Base-by-base conservation (phyloP, 1,284 basidiomycete genomes). In the Trichosporon faecale region DNA sequence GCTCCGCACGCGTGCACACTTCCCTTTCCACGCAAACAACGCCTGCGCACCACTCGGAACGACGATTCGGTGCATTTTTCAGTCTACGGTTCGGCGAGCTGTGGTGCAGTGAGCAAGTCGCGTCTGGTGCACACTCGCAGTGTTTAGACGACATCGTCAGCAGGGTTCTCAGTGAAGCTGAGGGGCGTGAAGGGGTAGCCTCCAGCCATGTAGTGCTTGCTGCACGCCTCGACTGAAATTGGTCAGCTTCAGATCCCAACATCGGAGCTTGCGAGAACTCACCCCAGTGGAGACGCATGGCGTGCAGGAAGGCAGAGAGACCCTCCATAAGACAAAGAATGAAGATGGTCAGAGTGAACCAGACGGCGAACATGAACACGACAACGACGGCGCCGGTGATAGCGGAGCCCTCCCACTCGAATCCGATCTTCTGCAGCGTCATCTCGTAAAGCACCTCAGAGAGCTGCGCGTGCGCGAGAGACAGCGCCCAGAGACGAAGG, bases 401-500 rank as follows among this genome's bases (percentile, higher is more conserved):
- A 31, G 82, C 80, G 33, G 89, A 88, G 14, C 9, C 23, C 52
- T 52, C 16, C 23, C 23, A 60, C 27, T 40, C 49, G 44, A 94
- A 86, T 68, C 87, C 87, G 8, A 79, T 77, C n/a, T 61, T 21
- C 68, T 85, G 89, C 46, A 96, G 76, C 0, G 92, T 94, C 94
- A 95, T 95, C 67, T 81, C 82, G 91, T 93, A 96, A 70, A 96
- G 85, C 64, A 99, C 97, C 84, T 98, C 95, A 66, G 94, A 96
- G 27, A 99, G 87, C 85, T 99, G 97, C 14, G 97, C 95, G 85
- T 99, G 96, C 8, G 96, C 96, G 65, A 99, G 88, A 35, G 97
- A 99, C 9, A 99, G 88, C 25, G 97, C 97, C 96, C 96, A 99
- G 46, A 99, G 88, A 85, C 96, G 96, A 66, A 99, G 90, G 85